A percentile compares a stretch with the other conserved stretches of the same genome.
phyloP scores from a whole-genome alignment of 179 eudicot genomes.

The Patellifolia procumbens region DNA sequence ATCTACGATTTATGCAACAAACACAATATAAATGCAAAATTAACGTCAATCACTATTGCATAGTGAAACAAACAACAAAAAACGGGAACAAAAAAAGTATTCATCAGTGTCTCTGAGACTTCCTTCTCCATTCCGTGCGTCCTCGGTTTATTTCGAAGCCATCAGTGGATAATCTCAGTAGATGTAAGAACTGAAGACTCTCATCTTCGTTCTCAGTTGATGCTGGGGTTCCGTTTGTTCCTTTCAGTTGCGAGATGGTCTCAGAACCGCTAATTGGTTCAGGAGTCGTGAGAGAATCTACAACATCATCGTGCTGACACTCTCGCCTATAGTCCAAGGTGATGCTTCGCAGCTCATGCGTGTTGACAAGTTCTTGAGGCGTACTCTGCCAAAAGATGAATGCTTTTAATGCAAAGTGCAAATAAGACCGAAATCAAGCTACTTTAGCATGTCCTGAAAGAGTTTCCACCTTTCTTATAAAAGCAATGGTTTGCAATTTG shows the following conservation, averaged over 20 bases:
- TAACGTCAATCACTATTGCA: neutral
- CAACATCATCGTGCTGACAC: conserved; percentile 82
- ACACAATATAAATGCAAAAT: conserved; percentile 11
- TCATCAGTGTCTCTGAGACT: conserved; percentile 31
- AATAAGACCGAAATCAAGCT: neutral
- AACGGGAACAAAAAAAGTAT: neutral
- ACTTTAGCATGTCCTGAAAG: too few relatives aligned
- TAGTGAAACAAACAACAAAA: conserved; percentile 1
- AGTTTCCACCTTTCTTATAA: too few relatives aligned
- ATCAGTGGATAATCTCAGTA: conserved; percentile 59
- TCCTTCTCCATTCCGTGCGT: conserved; percentile 89
- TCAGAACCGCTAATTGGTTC: conserved; percentile 36
- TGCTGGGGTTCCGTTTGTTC: conserved; percentile 52
- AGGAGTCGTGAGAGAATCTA: conserved; percentile 77
- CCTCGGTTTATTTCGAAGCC: conserved; percentile 85
- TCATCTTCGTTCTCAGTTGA: conserved; percentile 38
- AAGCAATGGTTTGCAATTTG: too few relatives aligned
- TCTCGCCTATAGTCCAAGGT: conserved; percentile 91
- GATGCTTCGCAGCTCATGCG: conserved; percentile 80
- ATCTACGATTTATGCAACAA: neutral
- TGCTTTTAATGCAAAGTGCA: neutral
- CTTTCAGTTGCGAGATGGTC: conserved; percentile 34
- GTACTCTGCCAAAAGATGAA: conserved; percentile 54
- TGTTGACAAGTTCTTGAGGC: conserved; percentile 78
- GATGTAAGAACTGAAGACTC: conserved; percentile 61